Conservation (phyloP, 257 asterid genomes). For the Hygrophila difformis region DNA sequence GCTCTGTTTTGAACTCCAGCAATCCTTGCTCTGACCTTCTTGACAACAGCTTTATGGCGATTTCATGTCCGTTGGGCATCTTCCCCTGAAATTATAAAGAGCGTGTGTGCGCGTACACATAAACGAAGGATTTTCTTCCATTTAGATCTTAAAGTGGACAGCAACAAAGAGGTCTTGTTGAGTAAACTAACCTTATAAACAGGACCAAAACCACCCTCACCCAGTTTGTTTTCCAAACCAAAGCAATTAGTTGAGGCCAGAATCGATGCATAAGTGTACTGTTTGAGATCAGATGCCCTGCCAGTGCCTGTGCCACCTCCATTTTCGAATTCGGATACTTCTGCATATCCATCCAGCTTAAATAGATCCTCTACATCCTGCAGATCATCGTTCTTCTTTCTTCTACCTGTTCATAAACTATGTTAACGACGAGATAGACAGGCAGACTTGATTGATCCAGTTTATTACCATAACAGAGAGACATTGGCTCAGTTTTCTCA, state of each 20-base stretch:
- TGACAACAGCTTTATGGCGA: slow-evolving; percentile 34
- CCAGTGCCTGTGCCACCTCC: slow-evolving; percentile 17
- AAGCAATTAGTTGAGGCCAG: slow-evolving; percentile 24
- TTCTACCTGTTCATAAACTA: slow-evolving; percentile 8
- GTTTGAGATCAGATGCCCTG: slow-evolving; percentile 18
- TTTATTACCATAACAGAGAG: too few species aligned
- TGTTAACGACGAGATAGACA: background rate
- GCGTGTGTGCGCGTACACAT: too few species aligned
- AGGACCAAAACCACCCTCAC: slow-evolving; percentile 38
- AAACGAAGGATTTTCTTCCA: too few species aligned
- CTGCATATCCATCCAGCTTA: slow-evolving; percentile 31
- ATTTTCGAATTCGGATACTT: slow-evolving; percentile 1
- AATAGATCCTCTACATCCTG: slow-evolving; percentile 23
- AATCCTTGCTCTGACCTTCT: slow-evolving; percentile 31
- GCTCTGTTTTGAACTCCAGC: slow-evolving; percentile 37
- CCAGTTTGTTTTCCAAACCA: slow-evolving; percentile 26
- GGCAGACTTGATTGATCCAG: too few species aligned
- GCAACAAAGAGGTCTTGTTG: background rate
- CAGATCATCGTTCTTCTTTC: slow-evolving; percentile 27
- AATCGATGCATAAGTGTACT: slow-evolving; percentile 19
- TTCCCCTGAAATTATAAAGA: slow-evolving; percentile 21
- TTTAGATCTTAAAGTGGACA: too few species aligned
- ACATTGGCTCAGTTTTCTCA: too few species aligned
- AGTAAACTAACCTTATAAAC: slow-evolving; percentile 23
- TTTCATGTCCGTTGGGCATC: slow-evolving; percentile 25